Base-by-base conservation (phyloP, 768 basidiomycete species). In the Boletus barrowsii region DNA sequence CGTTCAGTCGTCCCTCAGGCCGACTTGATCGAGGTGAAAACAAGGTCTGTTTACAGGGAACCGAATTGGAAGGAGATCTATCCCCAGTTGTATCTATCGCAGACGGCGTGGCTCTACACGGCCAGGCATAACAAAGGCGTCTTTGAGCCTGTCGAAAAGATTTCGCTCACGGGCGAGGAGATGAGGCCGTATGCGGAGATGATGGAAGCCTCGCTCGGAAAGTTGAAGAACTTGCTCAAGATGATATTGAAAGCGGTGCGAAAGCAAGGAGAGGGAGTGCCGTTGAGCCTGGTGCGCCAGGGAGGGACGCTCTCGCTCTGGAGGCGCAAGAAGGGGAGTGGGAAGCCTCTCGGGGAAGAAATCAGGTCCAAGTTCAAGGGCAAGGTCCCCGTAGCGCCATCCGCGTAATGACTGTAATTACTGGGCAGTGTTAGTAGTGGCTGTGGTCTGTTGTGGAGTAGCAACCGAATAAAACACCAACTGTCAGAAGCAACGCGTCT, bases 21-120 rank as follows among this genome's bases (percentile, higher is more conserved):
- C 1, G 52, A 65, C 42, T 30, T 77, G 50, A 57, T 74, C 51
- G 75, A 75, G 46, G 56, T 76, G 37, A 65, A 66, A 39, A 76
- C 77, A 37, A 42, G 68, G n/a, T 60, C 67, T 1, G 30, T 42
- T 5, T 39, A 45, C n/a, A 58, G 65, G 8, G 65, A 69, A 10
- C 72, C 73, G 54, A 73, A 85, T 61, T 88, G 86, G 86, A 72
- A 62, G 29, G 84, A 87, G 13, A 70, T 73, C 2, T 88, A 83
- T 65, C 80, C 83, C 0, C 87, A 89, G 63, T 69, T 89, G 13
- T 84, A 79, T 64, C 77, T 90, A 51, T 87, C 88, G 7, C 83
- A 85, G 63, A 89, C 85, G 0, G 70, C 77, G 2, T 77, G 82
- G 59, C 76, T 83, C 54, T 83, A 80, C 63, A 70, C 87, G 49